Evolutionary conservation across 208 protist genomes (phyloP).

Genomic region (Crithidia expoeki): DNA sequence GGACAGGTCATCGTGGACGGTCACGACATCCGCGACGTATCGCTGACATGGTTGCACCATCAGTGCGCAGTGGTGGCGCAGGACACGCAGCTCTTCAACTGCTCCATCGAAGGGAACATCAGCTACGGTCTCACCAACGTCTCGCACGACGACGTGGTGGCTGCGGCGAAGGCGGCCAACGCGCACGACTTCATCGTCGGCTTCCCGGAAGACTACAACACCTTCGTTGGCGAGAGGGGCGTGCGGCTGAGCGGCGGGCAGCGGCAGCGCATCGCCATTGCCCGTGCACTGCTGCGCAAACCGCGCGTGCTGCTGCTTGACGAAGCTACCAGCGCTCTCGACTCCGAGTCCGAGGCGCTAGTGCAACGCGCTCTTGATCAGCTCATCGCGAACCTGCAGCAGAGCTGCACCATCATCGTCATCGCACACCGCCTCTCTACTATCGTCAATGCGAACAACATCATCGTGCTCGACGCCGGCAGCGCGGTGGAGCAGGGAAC

Average conservation of each 20-base stretch:
- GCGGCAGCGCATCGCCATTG: slow-evolving; percentile 95
- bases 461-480: slow-evolving; percentile 62
- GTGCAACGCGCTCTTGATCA: slow-evolving; percentile 90
- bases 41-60: slow-evolving; percentile 45
- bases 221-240: slow-evolving; percentile 59
- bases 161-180: slow-evolving; percentile 56
- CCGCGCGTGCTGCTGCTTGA: slow-evolving; percentile 90
- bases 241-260: slow-evolving; percentile 94
- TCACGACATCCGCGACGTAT: slow-evolving; percentile 39
- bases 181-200: slow-evolving; percentile 56
- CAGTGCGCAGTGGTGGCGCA: slow-evolving; percentile 97
- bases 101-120: slow-evolving; percentile 87
- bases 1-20: slow-evolving; percentile 42
- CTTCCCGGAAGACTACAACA: slow-evolving; percentile 53
- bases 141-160: slow-evolving; percentile 38
- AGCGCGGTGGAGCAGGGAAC: slow-evolving; percentile 54
- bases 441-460: slow-evolving; percentile 55
- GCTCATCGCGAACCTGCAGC: slow-evolving; percentile 47
- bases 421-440: slow-evolving; percentile 73
- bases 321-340: slow-evolving; percentile 90
- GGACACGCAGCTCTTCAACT: slow-evolving; percentile 95
- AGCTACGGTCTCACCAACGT: slow-evolving; percentile 43
- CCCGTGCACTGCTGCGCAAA: slow-evolving; percentile 90
- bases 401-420: slow-evolving; percentile 70
- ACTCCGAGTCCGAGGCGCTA: slow-evolving; percentile 78